Percentiles rank a stretch among this genome's conserved stretches.
Evolutionary conservation across 2,329 filamentous ascomycete genomes (phyloP).

Genomic region (Acrodontium crateriforme): DNA sequence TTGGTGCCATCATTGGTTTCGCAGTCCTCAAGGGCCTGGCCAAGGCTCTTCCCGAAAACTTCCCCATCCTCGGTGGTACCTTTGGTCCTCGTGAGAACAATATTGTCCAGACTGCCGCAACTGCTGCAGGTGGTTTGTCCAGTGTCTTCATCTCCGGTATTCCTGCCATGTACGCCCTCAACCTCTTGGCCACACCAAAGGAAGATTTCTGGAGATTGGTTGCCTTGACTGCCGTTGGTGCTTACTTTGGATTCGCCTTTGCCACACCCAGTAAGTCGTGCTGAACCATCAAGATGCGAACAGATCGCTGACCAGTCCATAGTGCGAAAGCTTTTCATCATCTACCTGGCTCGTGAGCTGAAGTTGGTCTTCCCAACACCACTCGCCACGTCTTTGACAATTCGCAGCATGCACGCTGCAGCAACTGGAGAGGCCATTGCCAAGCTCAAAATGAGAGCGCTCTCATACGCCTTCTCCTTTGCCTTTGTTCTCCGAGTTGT

Average conservation of each 20-base stretch:
- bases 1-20: constrained; percentile 43
- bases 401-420: constrained; percentile 48
- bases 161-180: constrained; percentile 46
- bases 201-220: constrained; percentile 45
- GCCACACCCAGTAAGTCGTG: constrained; percentile 32
- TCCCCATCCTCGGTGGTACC: constrained; percentile 35
- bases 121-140: constrained; percentile 44
- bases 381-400: constrained; percentile 47
- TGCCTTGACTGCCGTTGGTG: constrained; percentile 46
- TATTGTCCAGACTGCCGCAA: constrained; percentile 47
- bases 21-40: constrained; percentile 43
- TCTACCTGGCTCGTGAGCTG: constrained; percentile 48
- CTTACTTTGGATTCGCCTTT: constrained; percentile 52
- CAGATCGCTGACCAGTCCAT: neutral
- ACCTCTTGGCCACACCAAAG: constrained; percentile 36
- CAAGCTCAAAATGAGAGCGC: constrained; percentile 42
- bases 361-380: constrained; percentile 46
- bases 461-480: constrained; percentile 36
- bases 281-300: neutral
- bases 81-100: constrained; percentile 51
- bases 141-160: constrained; percentile 46
- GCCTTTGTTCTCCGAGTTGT: constrained; percentile 42
- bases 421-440: constrained; percentile 38
- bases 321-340: constrained; percentile 54
- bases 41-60: constrained; percentile 34